phyloP scores from a whole-genome alignment of 2,329 filamentous ascomycete genomes.

The Trichoderma harzianum region DNA sequence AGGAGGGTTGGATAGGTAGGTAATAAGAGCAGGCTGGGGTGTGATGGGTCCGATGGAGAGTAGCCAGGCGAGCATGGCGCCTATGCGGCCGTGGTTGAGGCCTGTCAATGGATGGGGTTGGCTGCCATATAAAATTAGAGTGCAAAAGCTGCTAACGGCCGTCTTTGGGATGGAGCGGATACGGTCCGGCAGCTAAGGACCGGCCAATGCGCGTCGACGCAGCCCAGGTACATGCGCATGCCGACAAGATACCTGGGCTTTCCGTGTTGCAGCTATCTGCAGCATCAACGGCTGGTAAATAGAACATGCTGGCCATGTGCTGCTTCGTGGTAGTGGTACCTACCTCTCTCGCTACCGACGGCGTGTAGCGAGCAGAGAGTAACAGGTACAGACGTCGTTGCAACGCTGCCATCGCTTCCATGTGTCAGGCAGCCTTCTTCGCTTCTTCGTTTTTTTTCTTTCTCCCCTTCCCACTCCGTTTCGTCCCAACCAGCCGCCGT shows the following conservation, averaged over 20 bases:
- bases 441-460: neutral
- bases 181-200: constrained; percentile 18
- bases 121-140: constrained; percentile 46
- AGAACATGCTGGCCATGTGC: neutral
- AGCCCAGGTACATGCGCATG: constrained; percentile 5
- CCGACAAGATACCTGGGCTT: constrained; percentile 1
- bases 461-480: neutral
- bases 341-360: constrained; percentile 13
- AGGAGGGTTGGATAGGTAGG: constrained; percentile 7
- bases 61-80: constrained; percentile 43
- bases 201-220: constrained; percentile 8
- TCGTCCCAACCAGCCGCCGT: neutral
- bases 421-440: neutral
- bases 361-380: constrained; percentile 2
- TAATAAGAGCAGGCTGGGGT: constrained; percentile 20
- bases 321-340: neutral
- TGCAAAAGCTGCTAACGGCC: constrained; percentile 16
- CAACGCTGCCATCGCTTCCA: neutral
- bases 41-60: constrained; percentile 30
- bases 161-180: constrained; percentile 15
- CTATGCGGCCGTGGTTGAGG: constrained; percentile 38
- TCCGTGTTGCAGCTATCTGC: constrained; percentile 11
- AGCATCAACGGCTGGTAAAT: constrained; percentile 2
- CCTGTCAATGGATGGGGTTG: constrained; percentile 42
- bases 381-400: neutral